Conservation (phyloP, 352 stramenopile genomes). For the Phytophthora lateralis region DNA sequence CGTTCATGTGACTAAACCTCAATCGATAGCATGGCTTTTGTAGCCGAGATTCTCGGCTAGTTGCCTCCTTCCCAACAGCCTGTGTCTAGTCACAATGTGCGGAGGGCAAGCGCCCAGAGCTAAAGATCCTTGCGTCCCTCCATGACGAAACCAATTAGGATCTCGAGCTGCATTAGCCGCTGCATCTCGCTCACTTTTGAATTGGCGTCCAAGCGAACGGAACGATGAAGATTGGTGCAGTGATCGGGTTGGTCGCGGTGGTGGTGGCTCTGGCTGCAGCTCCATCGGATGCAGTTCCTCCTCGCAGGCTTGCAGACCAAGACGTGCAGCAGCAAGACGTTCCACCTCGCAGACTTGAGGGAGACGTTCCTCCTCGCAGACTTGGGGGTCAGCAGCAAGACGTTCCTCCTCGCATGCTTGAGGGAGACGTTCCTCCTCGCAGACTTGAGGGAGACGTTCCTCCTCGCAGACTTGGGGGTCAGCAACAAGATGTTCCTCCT, state of each 20-base stretch:
- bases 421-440: too few species aligned
- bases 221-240: constrained; percentile 17
- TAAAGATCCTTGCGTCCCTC: too few species aligned
- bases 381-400: background rate
- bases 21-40: constrained; percentile 11
- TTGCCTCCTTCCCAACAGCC: background rate
- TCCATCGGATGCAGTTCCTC: constrained; percentile 1
- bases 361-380: too few species aligned
- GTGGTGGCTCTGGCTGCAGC: background rate
- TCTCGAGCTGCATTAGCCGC: constrained; percentile 5
- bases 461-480: too few species aligned
- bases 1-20: constrained; percentile 23
- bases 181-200: constrained; percentile 8
- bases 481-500: too few species aligned
- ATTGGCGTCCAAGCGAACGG: background rate
- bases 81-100: background rate
- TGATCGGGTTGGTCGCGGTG: constrained; percentile 1
- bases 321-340: background rate
- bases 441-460: too few species aligned
- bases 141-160: constrained; percentile 21
- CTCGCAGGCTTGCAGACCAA: background rate
- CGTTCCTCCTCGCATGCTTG: background rate
- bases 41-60: background rate
- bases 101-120: background rate
- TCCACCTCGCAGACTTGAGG: too few species aligned